These are phyloP conservation scores for Mortierella sp. DNA, from an alignment of 371 early-diverging fungal species.

Conservation along the genomic window DNA sequence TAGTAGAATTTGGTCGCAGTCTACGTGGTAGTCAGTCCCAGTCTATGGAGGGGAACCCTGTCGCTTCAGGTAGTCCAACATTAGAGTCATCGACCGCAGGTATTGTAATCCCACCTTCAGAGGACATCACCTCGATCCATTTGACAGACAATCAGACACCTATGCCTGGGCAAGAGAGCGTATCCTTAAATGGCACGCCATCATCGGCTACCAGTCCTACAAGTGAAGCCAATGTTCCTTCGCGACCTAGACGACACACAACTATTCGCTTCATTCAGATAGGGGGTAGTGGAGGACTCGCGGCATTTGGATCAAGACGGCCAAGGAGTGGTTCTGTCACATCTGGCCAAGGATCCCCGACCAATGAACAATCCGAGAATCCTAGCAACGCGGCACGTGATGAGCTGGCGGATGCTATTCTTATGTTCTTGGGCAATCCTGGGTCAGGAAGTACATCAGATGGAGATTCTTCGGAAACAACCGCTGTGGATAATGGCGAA, in stretches of 20 bases:
- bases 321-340: not conserved
- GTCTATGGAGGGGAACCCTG: not conserved
- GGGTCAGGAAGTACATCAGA: conserved; percentile 11
- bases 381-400: conserved; percentile 3
- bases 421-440: conserved; percentile 29
- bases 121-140: not conserved
- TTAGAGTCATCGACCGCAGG: too few species aligned
- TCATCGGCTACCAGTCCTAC: not conserved
- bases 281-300: conserved; percentile 11
- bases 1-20: conserved; percentile 23
- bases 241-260: conserved; percentile 16
- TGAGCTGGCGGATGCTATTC: conserved; percentile 31
- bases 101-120: not conserved
- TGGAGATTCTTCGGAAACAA: conserved; percentile 12
- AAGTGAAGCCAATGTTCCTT: conserved; percentile 6
- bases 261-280: conserved; percentile 32
- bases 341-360: conserved; percentile 13
- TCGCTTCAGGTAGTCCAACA: not conserved
- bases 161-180: not conserved
- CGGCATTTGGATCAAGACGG: conserved; percentile 4
- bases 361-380: conserved; percentile 6
- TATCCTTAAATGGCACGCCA: not conserved
- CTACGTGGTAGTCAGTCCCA: conserved; percentile 20
- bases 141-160: not conserved
- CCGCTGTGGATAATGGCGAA: not conserved